Conservation (phyloP, 1,139 yeast genomes). For the Maudiozyma humilis region DNA sequence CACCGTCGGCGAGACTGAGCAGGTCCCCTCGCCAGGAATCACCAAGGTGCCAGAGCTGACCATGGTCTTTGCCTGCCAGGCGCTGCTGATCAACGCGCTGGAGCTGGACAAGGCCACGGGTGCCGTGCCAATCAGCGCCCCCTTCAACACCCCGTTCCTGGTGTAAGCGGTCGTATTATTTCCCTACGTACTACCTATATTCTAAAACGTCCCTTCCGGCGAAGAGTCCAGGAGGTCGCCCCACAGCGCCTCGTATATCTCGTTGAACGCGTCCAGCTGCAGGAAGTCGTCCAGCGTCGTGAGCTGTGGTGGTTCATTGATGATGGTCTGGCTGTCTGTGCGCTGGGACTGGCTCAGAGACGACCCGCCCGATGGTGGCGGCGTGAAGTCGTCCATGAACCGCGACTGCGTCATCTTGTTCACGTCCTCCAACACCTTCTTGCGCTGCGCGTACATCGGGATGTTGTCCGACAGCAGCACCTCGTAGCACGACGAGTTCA, state of each 20-base stretch:
- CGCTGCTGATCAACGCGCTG: slow-evolving; percentile 9
- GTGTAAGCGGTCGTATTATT: too few relatives aligned
- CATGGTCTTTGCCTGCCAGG: slow-evolving; percentile 12
- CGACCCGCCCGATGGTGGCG: not conserved
- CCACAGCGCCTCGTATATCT: slow-evolving; percentile 5
- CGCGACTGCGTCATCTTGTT: slow-evolving; percentile 2
- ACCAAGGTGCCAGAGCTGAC: slow-evolving; percentile 11
- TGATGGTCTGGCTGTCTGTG: not conserved
- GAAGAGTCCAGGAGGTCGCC: slow-evolving; percentile 1
- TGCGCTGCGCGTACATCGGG: not conserved
- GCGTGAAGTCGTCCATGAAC: slow-evolving; percentile 2
- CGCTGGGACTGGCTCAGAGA: not conserved
- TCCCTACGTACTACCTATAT: too few relatives aligned
- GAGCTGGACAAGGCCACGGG: not conserved
- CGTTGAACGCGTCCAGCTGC: slow-evolving; percentile 4
- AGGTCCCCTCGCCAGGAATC: slow-evolving; percentile 10
- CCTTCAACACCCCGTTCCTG: slow-evolving; percentile 1
- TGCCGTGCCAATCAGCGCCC: not conserved
- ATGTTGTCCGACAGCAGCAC: not conserved
- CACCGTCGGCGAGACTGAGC: slow-evolving; percentile 11
- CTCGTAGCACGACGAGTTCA: not conserved
- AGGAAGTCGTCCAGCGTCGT: slow-evolving; percentile 6
- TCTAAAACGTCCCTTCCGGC: too few relatives aligned
- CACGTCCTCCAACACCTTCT: not conserved
- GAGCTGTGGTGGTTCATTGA: not conserved